Percentiles rank a stretch among this genome's conserved stretches.
Evolutionary conservation across 108 stramenopile species (phyloP).

Genomic region (Discostella pseudostelligera): DNA sequence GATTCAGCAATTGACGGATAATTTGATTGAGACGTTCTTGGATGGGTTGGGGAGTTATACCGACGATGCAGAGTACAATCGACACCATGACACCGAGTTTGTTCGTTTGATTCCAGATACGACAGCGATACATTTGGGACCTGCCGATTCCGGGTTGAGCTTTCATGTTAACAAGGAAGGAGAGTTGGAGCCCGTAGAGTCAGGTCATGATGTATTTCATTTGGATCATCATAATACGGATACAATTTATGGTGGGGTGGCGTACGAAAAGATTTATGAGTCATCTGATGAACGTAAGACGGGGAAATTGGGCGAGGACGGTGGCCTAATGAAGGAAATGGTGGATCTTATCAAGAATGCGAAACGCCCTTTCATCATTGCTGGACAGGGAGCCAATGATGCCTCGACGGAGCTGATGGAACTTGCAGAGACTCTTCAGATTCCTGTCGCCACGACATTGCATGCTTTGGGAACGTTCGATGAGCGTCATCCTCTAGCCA

Average conservation of each 20-base stretch:
- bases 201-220: conserved; percentile 58
- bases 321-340: conserved; percentile 66
- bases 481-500: conserved; percentile 79
- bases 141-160: conserved; percentile 55
- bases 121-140: conserved; percentile 70
- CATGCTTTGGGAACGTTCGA: conserved; percentile 87
- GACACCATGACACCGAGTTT: conserved; percentile 39
- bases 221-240: conserved; percentile 73
- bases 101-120: conserved; percentile 60
- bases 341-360: conserved; percentile 70
- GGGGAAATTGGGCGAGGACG: conserved; percentile 33
- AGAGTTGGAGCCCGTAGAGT: conserved; percentile 35
- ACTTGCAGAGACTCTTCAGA: conserved; percentile 83
- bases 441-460: conserved; percentile 88
- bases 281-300: conserved; percentile 47
- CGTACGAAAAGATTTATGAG: conserved; percentile 45
- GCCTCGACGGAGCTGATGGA: conserved; percentile 71
- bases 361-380: conserved; percentile 87
- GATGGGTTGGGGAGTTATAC: conserved; percentile 36
- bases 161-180: conserved; percentile 63
- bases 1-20: conserved; percentile 72
- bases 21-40: conserved; percentile 65
- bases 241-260: conserved; percentile 51
- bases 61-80: conserved; percentile 14
- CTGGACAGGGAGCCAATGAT: conserved; percentile 89